Base-by-base conservation (phyloP, 768 basidiomycete genomes). In the Royoungia palumana region DNA sequence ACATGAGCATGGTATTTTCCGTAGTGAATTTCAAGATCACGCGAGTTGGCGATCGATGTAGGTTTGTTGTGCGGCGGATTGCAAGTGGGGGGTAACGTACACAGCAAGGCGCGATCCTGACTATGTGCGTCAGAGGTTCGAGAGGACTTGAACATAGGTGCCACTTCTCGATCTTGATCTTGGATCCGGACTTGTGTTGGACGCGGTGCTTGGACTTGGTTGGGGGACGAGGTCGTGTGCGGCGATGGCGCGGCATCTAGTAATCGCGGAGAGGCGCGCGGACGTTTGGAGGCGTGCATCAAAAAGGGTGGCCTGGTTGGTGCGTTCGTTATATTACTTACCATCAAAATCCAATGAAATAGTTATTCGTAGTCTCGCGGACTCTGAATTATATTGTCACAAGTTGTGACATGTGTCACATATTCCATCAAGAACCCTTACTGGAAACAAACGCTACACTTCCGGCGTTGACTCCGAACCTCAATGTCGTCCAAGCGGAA, bases 41-140 rank as follows among this genome's bases (percentile, higher is more conserved):
- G 77, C 38, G 81, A 76, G 57, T 77, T 77, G 2, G 75, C 71
- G 37, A 93, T 75, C n/a, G 74, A 71, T 1, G 87, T 89, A 1
- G 87, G 79, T 1, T 62, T 70, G 56, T 71, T 66, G 51, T 72
- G 78, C 5, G 71, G 75, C 12, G 68, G 74, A 48, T 83, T 80
- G 67, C 92, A 94, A 36, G 89, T 93, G 17, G 92, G 92, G 2
- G 91, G 89, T 16, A 94, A 74, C 6, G 79, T 82, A 67, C 89
- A 93, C 20, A 85, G 57, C 17, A 89, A 62, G 2, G 72, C 72
- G 43, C 69, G 74, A n/a, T 57, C 60, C 22, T 55, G 46, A 2
- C 58, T 49, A 14, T 60, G 46, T 13, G 61, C 41, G 32, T 61
- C 60, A 20, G 60, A 54, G 13, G 63, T 65, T 8, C 68, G 65